Conservation (phyloP, 352 stramenopile species). For the Thraustochytrium striatum region DNA sequence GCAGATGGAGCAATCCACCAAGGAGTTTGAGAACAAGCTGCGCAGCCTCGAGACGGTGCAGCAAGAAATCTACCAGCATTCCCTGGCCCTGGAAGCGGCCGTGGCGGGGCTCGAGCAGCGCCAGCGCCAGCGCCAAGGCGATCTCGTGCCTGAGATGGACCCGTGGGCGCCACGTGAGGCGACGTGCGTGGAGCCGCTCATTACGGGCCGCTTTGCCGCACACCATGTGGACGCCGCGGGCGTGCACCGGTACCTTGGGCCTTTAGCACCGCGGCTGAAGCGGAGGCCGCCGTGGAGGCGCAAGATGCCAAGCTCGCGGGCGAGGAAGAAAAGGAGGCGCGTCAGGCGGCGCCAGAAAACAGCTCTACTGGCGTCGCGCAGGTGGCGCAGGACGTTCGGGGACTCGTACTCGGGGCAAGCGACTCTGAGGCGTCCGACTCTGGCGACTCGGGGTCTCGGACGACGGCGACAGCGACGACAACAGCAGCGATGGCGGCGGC, state of each 20-base stretch:
- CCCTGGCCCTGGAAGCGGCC: neutral
- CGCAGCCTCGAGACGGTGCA: neutral
- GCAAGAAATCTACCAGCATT: neutral
- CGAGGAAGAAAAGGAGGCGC: too few species aligned
- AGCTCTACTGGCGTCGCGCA: too few species aligned
- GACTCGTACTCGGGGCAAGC: too few species aligned
- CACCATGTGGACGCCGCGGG: conserved; percentile 6
- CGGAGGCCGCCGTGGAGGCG: neutral
- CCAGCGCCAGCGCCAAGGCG: neutral
- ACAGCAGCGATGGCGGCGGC: too few species aligned
- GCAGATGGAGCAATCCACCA: conserved; percentile 13
- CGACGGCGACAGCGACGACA: too few species aligned
- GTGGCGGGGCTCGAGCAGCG: neutral
- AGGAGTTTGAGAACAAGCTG: neutral
- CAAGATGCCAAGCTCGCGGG: too few species aligned
- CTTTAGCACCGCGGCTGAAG: neutral
- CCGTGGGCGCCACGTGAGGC: neutral
- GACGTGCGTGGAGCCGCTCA: neutral
- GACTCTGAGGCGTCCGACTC: too few species aligned
- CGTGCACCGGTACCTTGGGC: conserved; percentile 21
- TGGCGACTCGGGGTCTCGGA: too few species aligned
- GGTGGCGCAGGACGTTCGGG: too few species aligned
- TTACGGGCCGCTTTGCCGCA: conserved; percentile 40
- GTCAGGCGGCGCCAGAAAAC: too few species aligned
- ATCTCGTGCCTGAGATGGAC: neutral